Evolutionary conservation across 768 basidiomycete species (phyloP).

Genomic region (Lactifluus piperatus): DNA sequence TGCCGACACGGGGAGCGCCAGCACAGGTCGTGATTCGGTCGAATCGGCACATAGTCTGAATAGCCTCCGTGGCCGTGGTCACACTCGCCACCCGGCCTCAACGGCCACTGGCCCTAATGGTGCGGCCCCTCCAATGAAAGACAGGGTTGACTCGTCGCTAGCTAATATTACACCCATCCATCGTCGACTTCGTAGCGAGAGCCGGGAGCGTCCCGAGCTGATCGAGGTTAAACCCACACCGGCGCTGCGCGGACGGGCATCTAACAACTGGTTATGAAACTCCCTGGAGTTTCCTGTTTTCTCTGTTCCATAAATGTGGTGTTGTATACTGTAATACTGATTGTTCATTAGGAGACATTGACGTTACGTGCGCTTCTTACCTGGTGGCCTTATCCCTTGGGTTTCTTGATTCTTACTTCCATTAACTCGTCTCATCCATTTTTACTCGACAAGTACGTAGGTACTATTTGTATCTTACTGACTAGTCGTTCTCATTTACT

Average conservation of each 20-base stretch:
- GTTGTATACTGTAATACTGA: not conserved
- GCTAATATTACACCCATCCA: not conserved
- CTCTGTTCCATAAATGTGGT: too few relatives aligned
- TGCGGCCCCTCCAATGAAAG: not conserved
- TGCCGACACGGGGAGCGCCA: conserved; percentile 1
- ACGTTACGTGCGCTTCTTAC: not conserved
- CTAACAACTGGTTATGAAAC: conserved; percentile 12
- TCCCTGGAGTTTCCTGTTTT: not conserved
- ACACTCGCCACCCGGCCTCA: not conserved
- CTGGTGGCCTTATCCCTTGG: not conserved
- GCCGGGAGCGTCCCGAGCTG: conserved; percentile 10
- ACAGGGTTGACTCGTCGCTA: not conserved
- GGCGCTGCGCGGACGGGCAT: conserved; percentile 2
- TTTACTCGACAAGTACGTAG: not conserved
- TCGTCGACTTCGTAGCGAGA: conserved; percentile 12
- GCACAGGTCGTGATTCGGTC: conserved; percentile 17
- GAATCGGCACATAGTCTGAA: conserved; percentile 8
- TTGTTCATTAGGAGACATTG: not conserved
- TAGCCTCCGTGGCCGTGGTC: conserved; percentile 5
- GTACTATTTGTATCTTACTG: not conserved
- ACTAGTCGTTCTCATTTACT: conserved; percentile 1
- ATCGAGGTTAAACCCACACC: conserved; percentile 7
- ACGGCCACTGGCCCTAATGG: not conserved
- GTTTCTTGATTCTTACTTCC: not conserved
- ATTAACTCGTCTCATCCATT: not conserved